Evolutionary conservation across 1,284 basidiomycete species (phyloP).

Genomic region (Leccinum subrobustum): DNA sequence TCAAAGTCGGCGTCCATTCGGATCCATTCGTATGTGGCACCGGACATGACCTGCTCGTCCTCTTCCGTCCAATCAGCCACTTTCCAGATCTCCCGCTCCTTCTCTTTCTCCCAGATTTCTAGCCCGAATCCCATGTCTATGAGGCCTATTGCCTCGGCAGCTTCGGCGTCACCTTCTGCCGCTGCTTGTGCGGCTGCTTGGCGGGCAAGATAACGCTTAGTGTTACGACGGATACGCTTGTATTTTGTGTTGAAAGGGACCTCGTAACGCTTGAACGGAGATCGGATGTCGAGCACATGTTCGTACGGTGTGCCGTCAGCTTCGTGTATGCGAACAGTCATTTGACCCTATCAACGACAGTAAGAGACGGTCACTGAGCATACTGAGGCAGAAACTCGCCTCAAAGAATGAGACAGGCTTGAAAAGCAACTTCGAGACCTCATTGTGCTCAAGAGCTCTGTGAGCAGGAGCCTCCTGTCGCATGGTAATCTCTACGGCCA

Average conservation of each 20-base stretch:
- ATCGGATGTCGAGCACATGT: constrained; percentile 92
- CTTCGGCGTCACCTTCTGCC: constrained; percentile 87
- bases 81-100: constrained; percentile 91
- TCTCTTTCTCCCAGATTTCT: constrained; percentile 94
- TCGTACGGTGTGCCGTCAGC: constrained; percentile 99
- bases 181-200: constrained; percentile 93
- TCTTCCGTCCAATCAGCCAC: constrained; percentile 99
- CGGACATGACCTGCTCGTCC: constrained; percentile 90
- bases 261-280: constrained; percentile 87
- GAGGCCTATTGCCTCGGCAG: constrained; percentile 91
- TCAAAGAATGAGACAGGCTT: constrained; percentile 90
- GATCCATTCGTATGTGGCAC: constrained; percentile 99
- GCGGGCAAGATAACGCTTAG: constrained; percentile 91
- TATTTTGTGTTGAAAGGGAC: constrained; percentile 99
- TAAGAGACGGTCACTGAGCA: constrained; percentile 9
- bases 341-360: constrained; percentile 66
- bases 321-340: constrained; percentile 99
- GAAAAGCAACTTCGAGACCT: constrained; percentile 63
- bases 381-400: constrained; percentile 38
- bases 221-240: constrained; percentile 93
- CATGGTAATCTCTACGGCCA: constrained; percentile 96
- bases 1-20: constrained; percentile 99
- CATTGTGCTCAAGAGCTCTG: constrained; percentile 65
- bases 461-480: constrained; percentile 83
- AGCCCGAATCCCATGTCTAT: constrained; percentile 96